phyloP scores from a whole-genome alignment of 2,329 filamentous ascomycete genomes.

The Cladophialophora psammophila region DNA sequence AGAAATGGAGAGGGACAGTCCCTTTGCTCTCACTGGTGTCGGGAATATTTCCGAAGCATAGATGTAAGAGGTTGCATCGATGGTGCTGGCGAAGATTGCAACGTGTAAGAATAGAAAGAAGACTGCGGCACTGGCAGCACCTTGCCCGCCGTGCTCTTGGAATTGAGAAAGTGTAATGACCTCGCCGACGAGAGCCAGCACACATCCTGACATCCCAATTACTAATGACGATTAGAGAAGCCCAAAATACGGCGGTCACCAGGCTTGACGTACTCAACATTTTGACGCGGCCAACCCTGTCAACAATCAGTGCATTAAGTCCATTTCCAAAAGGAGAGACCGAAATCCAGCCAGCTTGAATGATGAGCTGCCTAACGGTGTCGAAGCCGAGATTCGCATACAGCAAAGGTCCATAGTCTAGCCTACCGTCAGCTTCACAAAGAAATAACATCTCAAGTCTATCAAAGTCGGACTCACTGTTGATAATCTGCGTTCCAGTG shows the following conservation, averaged over 20 bases:
- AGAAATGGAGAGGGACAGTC: constrained; percentile 44
- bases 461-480: constrained; percentile 5
- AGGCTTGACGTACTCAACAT: constrained; percentile 36
- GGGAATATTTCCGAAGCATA: constrained; percentile 79
- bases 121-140: constrained; percentile 68
- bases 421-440: neutral
- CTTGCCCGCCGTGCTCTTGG: constrained; percentile 53
- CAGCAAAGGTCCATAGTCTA: constrained; percentile 33
- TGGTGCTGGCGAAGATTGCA: constrained; percentile 49
- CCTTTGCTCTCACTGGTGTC: constrained; percentile 72
- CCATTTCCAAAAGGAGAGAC: constrained; percentile 27
- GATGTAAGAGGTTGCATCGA: constrained; percentile 70
- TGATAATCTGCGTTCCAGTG: constrained; percentile 22
- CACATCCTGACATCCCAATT: constrained; percentile 46
- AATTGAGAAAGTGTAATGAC: constrained; percentile 57
- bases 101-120: constrained; percentile 67
- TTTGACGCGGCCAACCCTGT: constrained; percentile 48
- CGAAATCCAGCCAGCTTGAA: constrained; percentile 32
- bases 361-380: constrained; percentile 25
- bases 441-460: neutral
- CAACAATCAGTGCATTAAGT: constrained; percentile 46
- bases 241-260: neutral
- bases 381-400: constrained; percentile 29
- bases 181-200: constrained; percentile 45
- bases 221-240: constrained; percentile 35